Base-by-base conservation (phyloP, 2,329 filamentous ascomycete species). In the Alternaria infectoria region DNA sequence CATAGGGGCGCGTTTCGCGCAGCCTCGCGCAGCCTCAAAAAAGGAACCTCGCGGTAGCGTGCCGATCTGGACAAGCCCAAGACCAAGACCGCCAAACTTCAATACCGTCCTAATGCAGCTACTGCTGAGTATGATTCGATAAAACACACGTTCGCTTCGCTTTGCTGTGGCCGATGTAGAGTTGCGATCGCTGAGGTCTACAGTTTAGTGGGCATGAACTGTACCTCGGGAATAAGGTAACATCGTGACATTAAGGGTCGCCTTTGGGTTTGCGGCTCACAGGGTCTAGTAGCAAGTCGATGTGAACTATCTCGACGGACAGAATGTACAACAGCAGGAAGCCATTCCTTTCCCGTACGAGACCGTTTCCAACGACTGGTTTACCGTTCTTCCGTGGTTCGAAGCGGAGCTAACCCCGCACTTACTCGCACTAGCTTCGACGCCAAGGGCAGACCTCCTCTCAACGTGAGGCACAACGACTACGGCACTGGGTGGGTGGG, bases 401-500 rank as follows among this genome's bases (percentile, higher is more conserved):
- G 28, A 52, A 40, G 57, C 44, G 49, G 56, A 47, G 55, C 56
- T 65, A 68, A 69, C 71, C 71, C 71, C 71, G 71, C 71, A 72
- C 67, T 65, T 62, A 36, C 60, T 46, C 30, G 40, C 65, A 65
- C 55, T 71, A 69, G 69, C 36, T 55, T 69, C 63, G 62, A 65
- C 63, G 70, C 73, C 70, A 73, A 74, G 65, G 17, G 30, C 26
- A 55, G 36, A 58, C 60, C 66, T 68, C 67, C 69, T 68, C 69
- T 65, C 54, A 51, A 54, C 36, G 28, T 52, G 54, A 65, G 51
- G 55, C 62, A 62, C 57, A 54, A 15, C 54, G 45, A 54, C 70
- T 69, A 67, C 67, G 36, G 36, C n/a, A 40, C 36, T 40, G 36
- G 36, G n/a, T 17, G n/a, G 36, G 32, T 30, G 32, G 32, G 15